Evolutionary conservation across 805 yeast genomes (phyloP), one percentile per base, ranked within the genome.

Genomic region (Hyphopichia homilentoma): DNA sequence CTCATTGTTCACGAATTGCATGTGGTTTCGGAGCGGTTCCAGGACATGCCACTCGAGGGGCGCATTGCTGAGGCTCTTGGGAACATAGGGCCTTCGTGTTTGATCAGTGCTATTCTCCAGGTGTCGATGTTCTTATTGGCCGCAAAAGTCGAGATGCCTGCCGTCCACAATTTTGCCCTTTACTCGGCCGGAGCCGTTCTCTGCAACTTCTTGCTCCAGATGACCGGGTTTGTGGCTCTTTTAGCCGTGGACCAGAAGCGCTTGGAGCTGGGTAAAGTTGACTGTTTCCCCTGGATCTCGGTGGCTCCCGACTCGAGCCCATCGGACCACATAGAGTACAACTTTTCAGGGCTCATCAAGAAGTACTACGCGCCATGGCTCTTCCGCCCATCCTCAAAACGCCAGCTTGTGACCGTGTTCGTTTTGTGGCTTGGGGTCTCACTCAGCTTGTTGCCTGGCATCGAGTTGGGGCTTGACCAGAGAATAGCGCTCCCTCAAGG

Each of bases 151-250:
- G 72, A 81, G 8, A 93, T 93, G 97, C 97, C 97, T 1, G 97
- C 97, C 0, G 97, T 90, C 13, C 73, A 82, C 41, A 93, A 89
- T 56, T 90, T 90, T 67, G 97, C 98, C 0, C 58, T 84, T 9
- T 93, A 86, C 50, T 85, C 95, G 5, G 89, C 96, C 0, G 83
- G 87, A 12, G 90, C 97, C 0, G 81, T 90, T 3, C 48, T 83
- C 5, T 62, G 85, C 45, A 89, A 90, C 52, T 79, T 90, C 1
- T 26, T 77, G 0, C 63, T 90, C 19, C 97, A 90, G 51, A 58
- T 88, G 54, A 86, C 97, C 0, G 76, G 82, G 20, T 89, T 90
- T 54, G 72, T 87, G 3, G 73, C 95, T 0, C 68, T 87, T 1
- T 57, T 90, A 36, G 52, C 86, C 0, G 49, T 84, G 4, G 94